phyloP scores from a whole-genome alignment of 192 early-diverging fungal species.

The Pecoramyces ruminantium region DNA sequence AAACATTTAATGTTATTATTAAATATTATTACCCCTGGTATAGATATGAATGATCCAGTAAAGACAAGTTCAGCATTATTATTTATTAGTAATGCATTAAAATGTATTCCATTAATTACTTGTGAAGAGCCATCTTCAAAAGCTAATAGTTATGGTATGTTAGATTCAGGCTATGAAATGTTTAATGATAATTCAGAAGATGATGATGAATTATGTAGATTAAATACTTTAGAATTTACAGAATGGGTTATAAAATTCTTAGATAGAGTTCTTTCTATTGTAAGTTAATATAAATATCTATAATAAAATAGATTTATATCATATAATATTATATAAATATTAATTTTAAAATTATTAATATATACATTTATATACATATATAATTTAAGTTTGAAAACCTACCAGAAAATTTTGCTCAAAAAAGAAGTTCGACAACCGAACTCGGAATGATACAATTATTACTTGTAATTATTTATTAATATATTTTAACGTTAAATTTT shows the following conservation, averaged over 20 bases:
- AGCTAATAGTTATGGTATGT: constrained; percentile 22
- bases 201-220: constrained; percentile 47
- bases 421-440: constrained; percentile 19
- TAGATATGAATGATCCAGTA: constrained; percentile 80
- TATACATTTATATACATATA: too few relatives aligned
- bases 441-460: constrained; percentile 24
- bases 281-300: too few relatives aligned
- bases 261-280: constrained; percentile 57
- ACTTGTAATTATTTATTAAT: constrained; percentile 14
- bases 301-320: too few relatives aligned
- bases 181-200: constrained; percentile 33
- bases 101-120: constrained; percentile 36
- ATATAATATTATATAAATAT: too few relatives aligned
- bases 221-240: constrained; percentile 69
- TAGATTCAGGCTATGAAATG: constrained; percentile 8
- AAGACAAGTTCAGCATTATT: constrained; percentile 57
- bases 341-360: too few relatives aligned
- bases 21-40: constrained; percentile 65
- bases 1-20: constrained; percentile 63
- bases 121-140: constrained; percentile 15
- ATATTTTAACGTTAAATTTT: too few relatives aligned
- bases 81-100: constrained; percentile 46
- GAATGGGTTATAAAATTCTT: constrained; percentile 72
- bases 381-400: constrained; percentile 67
- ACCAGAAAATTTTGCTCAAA: constrained; percentile 39